A percentile compares a stretch with the other conserved stretches of the same genome.
Evolutionary conservation across 371 early-diverging fungal genomes (phyloP).

Genomic region (Mortierella sp.): DNA sequence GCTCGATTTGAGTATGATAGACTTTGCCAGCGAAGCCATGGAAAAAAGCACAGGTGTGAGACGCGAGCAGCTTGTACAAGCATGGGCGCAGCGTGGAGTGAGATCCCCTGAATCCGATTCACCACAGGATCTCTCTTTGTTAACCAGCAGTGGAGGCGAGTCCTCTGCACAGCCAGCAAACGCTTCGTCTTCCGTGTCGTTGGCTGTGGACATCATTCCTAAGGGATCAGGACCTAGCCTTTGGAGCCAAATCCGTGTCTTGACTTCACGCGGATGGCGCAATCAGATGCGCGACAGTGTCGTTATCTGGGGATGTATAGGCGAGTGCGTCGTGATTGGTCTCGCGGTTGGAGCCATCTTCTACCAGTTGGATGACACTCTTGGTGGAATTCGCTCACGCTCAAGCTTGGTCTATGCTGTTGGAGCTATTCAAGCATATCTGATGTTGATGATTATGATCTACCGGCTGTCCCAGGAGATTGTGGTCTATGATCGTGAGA

Average conservation of each 20-base stretch:
- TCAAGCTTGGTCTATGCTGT: slow-evolving; percentile 27
- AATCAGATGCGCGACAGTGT: slow-evolving; percentile 44
- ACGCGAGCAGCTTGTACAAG: slow-evolving; percentile 31
- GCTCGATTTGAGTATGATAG: slow-evolving; percentile 46
- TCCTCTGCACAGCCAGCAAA: slow-evolving; percentile 8
- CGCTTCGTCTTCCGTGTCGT: slow-evolving; percentile 7
- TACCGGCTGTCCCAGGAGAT: slow-evolving; percentile 39
- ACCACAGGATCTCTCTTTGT: slow-evolving; percentile 5
- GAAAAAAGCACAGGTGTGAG: slow-evolving; percentile 34
- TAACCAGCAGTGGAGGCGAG: slow-evolving; percentile 33
- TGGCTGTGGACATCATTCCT: slow-evolving; percentile 38
- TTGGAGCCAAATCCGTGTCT: slow-evolving; percentile 34
- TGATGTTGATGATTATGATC: slow-evolving; percentile 43
- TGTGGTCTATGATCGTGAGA: slow-evolving; percentile 46
- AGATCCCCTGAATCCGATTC: background rate
- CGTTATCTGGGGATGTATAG: slow-evolving; percentile 44
- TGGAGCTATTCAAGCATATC: slow-evolving; percentile 31
- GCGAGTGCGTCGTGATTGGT: slow-evolving; percentile 40
- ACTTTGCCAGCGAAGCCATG: slow-evolving; percentile 41
- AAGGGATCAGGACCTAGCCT: slow-evolving; percentile 27
- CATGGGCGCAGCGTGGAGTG: slow-evolving; percentile 24
- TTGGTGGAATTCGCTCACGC: slow-evolving; percentile 34
- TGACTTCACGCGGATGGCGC: slow-evolving; percentile 36
- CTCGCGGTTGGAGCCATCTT: slow-evolving; percentile 35
- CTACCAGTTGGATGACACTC: slow-evolving; percentile 22